Evolutionary conservation across 164 flowering plant genomes (phyloP).

Genomic region (Berberis vulgaris): DNA sequence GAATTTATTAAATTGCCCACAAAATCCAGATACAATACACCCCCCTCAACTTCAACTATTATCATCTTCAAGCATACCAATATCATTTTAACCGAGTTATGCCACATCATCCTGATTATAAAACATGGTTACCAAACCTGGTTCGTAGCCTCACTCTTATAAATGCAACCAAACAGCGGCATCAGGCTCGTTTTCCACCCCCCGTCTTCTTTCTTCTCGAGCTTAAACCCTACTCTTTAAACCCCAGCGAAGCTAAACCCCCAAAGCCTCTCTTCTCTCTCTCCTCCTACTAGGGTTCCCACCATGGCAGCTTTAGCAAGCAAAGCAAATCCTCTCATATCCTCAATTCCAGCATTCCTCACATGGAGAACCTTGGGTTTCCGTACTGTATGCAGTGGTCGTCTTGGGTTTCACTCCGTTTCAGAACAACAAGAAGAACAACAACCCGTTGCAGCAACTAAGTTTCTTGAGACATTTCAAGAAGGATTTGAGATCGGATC

Average conservation of each 20-base stretch:
- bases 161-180: too few species aligned
- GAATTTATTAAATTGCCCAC: too few species aligned
- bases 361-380: constrained; percentile 36
- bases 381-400: constrained; percentile 46
- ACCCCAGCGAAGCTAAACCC: background rate
- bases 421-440: constrained; percentile 7
- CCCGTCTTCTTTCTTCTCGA: too few species aligned
- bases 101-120: too few species aligned
- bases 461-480: constrained; percentile 49
- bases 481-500: constrained; percentile 89
- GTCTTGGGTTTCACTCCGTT: constrained; percentile 20
- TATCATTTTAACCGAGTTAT: too few species aligned
- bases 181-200: too few species aligned
- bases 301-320: constrained; percentile 14
- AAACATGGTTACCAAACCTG: too few species aligned
- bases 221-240: constrained; percentile 9
- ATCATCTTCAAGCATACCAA: too few species aligned
- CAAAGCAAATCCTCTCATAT: constrained; percentile 37
- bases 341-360: constrained; percentile 30
- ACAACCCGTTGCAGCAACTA: constrained; percentile 26
- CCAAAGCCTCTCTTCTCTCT: background rate
- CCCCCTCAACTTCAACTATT: too few species aligned
- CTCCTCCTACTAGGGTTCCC: background rate
- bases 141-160: too few species aligned
- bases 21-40: too few species aligned